Evolutionary conservation across 192 early-diverging fungal species (phyloP), one percentile per base, ranked within the genome.

Genomic region (Diversispora epigaea): DNA sequence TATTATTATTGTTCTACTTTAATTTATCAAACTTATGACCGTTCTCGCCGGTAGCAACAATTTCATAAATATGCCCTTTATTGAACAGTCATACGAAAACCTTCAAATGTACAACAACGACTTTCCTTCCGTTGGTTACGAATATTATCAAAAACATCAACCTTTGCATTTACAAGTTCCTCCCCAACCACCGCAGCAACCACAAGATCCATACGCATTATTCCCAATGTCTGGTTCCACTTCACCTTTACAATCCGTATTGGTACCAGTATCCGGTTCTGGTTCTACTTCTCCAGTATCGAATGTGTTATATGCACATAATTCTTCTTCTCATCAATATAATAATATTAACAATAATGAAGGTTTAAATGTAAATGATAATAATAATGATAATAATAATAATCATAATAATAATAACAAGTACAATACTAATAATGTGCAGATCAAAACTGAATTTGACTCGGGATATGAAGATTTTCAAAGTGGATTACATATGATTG

Each of bases 381-480:
- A 32, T 32, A 32, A 32, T 32, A 32, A 32, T 32, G 2, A 32
- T 32, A 32, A 32, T 32, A 32, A 32, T 32, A 32, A 32, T 32
- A 32, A 32, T 32, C 25, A 32, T 32, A 32, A 32, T 52, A 17
- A 52, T 17, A 52, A 17, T 52, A 4, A 17, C 3, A 52, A 17
- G 50, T 52, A 17, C 50, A 4, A 52, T 2, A 46, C 4, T 4
- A 67, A 67, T 0, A 44, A 8, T 47, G 46, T 71, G 40, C 70
- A 39, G 6, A 41, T 71, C 56, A 71, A 71, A 58, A 21, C 70
- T 12, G 70, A 71, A 60, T 71, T 32, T 71, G 50, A n/a, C 9
- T 71, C 15, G 4, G 7, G 22, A 44, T 39, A 32, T n/a, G n/a
- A n/a, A n/a, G n/a, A n/a, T n/a, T n/a, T n/a, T 32, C 25, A 32